Evolutionary conservation across 768 basidiomycete species (phyloP).

Genomic region (Hericium erinaceus): DNA sequence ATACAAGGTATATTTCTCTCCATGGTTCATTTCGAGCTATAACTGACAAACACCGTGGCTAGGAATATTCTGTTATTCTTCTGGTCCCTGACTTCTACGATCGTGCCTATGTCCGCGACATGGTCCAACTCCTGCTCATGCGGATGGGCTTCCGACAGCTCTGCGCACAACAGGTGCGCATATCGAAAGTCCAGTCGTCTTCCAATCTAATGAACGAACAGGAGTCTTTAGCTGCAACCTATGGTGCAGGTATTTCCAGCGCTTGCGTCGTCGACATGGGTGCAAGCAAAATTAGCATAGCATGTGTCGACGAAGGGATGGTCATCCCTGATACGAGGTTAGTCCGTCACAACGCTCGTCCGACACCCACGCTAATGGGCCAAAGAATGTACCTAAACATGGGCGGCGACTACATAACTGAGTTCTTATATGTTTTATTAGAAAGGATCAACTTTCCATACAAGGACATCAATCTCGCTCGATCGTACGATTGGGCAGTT

Average conservation of each 20-base stretch:
- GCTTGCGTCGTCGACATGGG: slow-evolving; percentile 97
- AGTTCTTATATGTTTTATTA: slow-evolving; percentile 74
- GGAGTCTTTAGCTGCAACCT: slow-evolving; percentile 91
- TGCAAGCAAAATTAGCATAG: slow-evolving; percentile 70
- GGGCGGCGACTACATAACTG: slow-evolving; percentile 93
- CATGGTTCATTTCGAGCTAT: not conserved
- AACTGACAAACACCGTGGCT: not conserved
- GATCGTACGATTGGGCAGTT: slow-evolving; percentile 79
- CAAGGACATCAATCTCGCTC: slow-evolving; percentile 65
- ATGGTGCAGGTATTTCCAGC: slow-evolving; percentile 89
- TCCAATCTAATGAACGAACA: slow-evolving; percentile 21
- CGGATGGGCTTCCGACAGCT: slow-evolving; percentile 90
- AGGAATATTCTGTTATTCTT: slow-evolving; percentile 85
- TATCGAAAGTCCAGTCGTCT: not conserved
- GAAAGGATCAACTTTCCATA: slow-evolving; percentile 84
- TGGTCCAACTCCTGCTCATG: slow-evolving; percentile 62
- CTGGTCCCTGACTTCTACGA: slow-evolving; percentile 92
- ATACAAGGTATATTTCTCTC: slow-evolving; percentile 42
- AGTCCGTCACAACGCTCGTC: slow-evolving; percentile 5
- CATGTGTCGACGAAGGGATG: slow-evolving; percentile 92
- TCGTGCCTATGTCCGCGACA: slow-evolving; percentile 69
- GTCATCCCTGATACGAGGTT: slow-evolving; percentile 84
- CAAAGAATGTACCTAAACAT: slow-evolving; percentile 70
- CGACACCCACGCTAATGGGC: not conserved
- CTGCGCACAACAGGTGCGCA: slow-evolving; percentile 75